Evolutionary conservation across 1,284 basidiomycete genomes (phyloP).

Genomic region (Macrocybe sp.): DNA sequence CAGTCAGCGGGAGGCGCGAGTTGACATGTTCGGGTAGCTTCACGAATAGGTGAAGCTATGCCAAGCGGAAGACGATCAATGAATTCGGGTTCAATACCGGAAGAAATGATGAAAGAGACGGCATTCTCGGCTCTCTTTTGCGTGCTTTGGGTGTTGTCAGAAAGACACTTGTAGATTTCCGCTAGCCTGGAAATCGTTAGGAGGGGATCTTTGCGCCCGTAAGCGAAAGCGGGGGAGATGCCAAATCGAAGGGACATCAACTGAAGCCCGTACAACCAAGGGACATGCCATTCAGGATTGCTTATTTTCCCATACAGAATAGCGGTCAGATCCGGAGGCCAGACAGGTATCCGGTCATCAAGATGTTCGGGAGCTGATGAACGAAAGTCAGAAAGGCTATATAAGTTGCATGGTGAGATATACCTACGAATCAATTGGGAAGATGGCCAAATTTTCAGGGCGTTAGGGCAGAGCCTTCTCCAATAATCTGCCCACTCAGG

Average conservation of each 20-base stretch:
- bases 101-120: conserved; percentile 54
- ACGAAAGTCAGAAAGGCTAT: neutral
- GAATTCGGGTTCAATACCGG: conserved; percentile 43
- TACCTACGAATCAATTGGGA: conserved; percentile 39
- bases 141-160: conserved; percentile 44
- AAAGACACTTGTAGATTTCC: conserved; percentile 49
- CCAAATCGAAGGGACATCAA: conserved; percentile 46
- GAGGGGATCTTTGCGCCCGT: conserved; percentile 54
- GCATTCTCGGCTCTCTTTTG: conserved; percentile 63
- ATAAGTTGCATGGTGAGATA: neutral
- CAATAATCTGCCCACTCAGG: conserved; percentile 88
- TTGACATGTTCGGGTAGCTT: conserved; percentile 81
- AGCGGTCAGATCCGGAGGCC: conserved; percentile 63
- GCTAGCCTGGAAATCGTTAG: conserved; percentile 45
- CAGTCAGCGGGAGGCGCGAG: conserved; percentile 71
- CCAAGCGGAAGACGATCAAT: conserved; percentile 63
- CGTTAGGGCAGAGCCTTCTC: conserved; percentile 69
- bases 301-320: conserved; percentile 61
- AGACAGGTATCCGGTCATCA: conserved; percentile 64
- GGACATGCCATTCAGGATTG: conserved; percentile 60
- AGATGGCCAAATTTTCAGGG: conserved; percentile 51
- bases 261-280: conserved; percentile 42
- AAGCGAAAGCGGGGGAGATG: conserved; percentile 52
- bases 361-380: conserved; percentile 37
- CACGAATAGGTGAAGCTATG: conserved; percentile 74